Percentiles rank a stretch among this genome's conserved stretches.
Evolutionary conservation across 116 monocot genomes (phyloP).

Genomic region (Iris pallida): DNA sequence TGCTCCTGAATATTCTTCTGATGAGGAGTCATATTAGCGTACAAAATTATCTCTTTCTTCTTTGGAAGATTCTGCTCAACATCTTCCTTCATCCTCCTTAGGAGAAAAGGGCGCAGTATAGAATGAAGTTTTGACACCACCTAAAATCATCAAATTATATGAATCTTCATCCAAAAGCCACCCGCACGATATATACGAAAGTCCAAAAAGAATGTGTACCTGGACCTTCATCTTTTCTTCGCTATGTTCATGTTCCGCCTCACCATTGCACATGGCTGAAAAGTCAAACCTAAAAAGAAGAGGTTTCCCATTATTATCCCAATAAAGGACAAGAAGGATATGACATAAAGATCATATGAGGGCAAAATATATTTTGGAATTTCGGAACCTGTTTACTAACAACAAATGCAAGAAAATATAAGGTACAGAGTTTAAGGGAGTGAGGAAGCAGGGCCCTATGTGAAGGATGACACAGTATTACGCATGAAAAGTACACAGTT

Average conservation of each 20-base stretch:
- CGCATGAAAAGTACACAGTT: no score
- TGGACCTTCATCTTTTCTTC: slow-evolving; percentile 70
- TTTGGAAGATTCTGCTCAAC: slow-evolving; percentile 82
- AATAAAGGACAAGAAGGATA: no score
- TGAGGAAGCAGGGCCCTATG: no score
- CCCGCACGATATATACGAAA: background rate
- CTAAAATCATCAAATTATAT: slow-evolving; percentile 20
- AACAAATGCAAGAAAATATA: no score
- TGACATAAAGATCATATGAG: no score
- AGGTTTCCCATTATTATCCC: background rate
- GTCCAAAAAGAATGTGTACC: slow-evolving; percentile 16
- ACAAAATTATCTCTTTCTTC: slow-evolving; percentile 93
- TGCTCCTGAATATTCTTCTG: slow-evolving; percentile 71
- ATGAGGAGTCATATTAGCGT: slow-evolving; percentile 73
- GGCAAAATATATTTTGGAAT: no score
- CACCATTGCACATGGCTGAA: slow-evolving; percentile 43
- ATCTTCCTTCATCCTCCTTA: slow-evolving; percentile 78
- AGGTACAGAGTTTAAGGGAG: no score
- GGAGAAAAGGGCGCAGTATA: slow-evolving; percentile 83
- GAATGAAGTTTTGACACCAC: slow-evolving; percentile 77
- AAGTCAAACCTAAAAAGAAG: slow-evolving; percentile 64
- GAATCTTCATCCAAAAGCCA: no score
- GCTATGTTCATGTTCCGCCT: slow-evolving; percentile 38
- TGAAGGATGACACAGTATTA: no score
- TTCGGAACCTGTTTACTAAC: no score